Percentiles rank a stretch among this genome's conserved stretches.
Evolutionary conservation across 306 rosid species (phyloP).

Genomic region (Glycine latifolia): DNA sequence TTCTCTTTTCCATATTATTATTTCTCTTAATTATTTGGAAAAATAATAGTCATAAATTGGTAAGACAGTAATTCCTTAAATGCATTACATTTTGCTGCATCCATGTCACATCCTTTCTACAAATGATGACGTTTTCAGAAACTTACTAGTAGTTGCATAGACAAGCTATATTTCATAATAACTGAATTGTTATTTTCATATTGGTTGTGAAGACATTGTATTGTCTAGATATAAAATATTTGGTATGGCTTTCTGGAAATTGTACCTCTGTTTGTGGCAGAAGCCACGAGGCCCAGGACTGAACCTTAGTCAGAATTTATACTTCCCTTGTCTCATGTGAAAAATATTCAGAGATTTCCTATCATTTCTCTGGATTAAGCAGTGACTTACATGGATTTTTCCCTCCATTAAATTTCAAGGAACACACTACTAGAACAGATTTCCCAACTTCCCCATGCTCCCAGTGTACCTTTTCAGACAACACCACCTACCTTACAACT

Average conservation of each 20-base stretch:
- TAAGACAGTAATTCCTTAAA: background rate
- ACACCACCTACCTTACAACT: constrained; percentile 63
- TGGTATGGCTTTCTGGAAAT: background rate
- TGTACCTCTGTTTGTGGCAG: constrained; percentile 28
- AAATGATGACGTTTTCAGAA: background rate
- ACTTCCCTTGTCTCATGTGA: constrained; percentile 13
- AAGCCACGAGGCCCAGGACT: background rate
- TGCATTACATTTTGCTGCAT: constrained; percentile 35
- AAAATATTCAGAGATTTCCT: constrained; percentile 12
- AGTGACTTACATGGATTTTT: background rate
- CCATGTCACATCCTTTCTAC: constrained; percentile 16
- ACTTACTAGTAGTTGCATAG: too few species aligned
- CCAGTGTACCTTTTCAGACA: constrained; percentile 82
- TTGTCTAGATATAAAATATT: background rate
- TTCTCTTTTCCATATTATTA: constrained; percentile 16
- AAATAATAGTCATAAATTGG: background rate
- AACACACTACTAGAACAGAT: constrained; percentile 72
- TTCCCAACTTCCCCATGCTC: constrained; percentile 78
- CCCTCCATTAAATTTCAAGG: constrained; percentile 47
- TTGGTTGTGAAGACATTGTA: too few species aligned
- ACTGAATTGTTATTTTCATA: too few species aligned
- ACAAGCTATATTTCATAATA: too few species aligned
- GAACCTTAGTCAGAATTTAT: background rate
- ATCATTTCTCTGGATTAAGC: constrained; percentile 17
- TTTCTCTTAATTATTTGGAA: constrained; percentile 21